Percentiles rank a stretch among this genome's conserved stretches.
These are phyloP conservation scores for Alternaria rosae DNA, from an alignment of 2,329 filamentous ascomycete genomes.

Conservation along the genomic window DNA sequence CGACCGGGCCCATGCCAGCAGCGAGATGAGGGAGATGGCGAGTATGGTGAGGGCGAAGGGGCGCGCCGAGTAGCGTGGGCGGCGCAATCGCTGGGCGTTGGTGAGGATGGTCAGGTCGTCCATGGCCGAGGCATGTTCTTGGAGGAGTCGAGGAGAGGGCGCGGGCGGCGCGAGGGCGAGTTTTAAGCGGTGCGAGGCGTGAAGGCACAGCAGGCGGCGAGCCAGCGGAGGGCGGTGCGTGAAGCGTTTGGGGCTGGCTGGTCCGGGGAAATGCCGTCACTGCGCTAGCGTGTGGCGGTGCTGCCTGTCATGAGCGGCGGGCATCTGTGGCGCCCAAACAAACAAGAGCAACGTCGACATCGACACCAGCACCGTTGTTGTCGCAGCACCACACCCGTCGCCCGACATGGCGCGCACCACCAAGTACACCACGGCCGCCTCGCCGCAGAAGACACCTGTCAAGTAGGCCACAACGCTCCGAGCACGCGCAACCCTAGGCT, in stretches of 20 bases:
- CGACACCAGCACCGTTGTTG: constrained; percentile 17
- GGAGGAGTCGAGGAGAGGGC: constrained; percentile 6
- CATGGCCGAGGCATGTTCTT: constrained; percentile 37
- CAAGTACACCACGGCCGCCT: constrained; percentile 54
- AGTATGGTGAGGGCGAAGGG: constrained; percentile 47
- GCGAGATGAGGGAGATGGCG: constrained; percentile 37
- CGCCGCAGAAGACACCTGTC: constrained; percentile 56
- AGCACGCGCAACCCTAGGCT: neutral
- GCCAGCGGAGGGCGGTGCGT: constrained; percentile 23
- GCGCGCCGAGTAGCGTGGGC: constrained; percentile 46
- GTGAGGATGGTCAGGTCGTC: constrained; percentile 25
- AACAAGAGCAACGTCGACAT: constrained; percentile 21
- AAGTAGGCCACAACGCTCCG: constrained; percentile 26
- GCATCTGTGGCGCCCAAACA: constrained; percentile 10
- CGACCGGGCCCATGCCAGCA: constrained; percentile 38
- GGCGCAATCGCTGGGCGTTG: constrained; percentile 34
- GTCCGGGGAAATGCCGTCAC: neutral
- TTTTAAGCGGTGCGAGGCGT: neutral
- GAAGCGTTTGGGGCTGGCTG: constrained; percentile 26
- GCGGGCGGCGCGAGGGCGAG: constrained; percentile 3
- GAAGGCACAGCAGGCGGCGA: constrained; percentile 17
- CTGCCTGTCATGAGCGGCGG: neutral
- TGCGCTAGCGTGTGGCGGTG: neutral
- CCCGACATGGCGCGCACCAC: constrained; percentile 63
- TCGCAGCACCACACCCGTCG: constrained; percentile 17